A percentile compares a stretch with the other conserved stretches of the same genome.
phyloP scores from a whole-genome alignment of 1,284 basidiomycete species.

The Moesziomyces sp. region DNA sequence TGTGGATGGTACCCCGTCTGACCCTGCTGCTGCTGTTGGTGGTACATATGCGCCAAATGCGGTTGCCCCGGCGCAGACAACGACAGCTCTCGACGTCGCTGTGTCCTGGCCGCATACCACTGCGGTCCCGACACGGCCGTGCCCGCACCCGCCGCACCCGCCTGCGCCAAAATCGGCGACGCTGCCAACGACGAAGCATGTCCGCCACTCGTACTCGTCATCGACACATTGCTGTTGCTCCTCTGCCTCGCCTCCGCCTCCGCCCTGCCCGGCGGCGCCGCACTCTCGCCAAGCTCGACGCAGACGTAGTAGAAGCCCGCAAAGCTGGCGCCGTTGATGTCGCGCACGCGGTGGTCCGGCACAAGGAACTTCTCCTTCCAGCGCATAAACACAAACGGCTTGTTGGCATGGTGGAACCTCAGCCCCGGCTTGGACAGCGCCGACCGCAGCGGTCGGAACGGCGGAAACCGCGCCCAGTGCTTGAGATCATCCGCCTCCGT shows the following conservation, averaged over 20 bases:
- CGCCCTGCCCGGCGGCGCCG: slow-evolving; percentile 5
- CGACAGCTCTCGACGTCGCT: slow-evolving; percentile 33
- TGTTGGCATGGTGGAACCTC: slow-evolving; percentile 55
- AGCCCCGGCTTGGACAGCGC: slow-evolving; percentile 42
- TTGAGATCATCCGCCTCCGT: slow-evolving; percentile 62
- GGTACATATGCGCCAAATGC: not conserved
- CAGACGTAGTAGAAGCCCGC: slow-evolving; percentile 84
- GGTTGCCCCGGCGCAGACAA: slow-evolving; percentile 14
- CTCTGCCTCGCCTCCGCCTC: slow-evolving; percentile 8
- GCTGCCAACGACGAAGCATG: slow-evolving; percentile 5
- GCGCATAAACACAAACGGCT: slow-evolving; percentile 80
- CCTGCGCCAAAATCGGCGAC: slow-evolving; percentile 10
- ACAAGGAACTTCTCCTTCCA: slow-evolving; percentile 97
- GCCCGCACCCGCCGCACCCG: not conserved
- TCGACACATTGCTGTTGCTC: slow-evolving; percentile 27
- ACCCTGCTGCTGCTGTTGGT: not conserved
- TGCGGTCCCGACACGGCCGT: slow-evolving; percentile 23
- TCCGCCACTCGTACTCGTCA: slow-evolving; percentile 4
- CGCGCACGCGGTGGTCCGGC: slow-evolving; percentile 89
- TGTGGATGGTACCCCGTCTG: slow-evolving; percentile 23
- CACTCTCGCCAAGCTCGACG: slow-evolving; percentile 73
- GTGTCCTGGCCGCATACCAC: slow-evolving; percentile 43
- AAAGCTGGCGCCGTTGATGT: slow-evolving; percentile 94
- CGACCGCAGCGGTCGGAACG: slow-evolving; percentile 49
- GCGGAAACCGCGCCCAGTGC: slow-evolving; percentile 63